Evolutionary conservation across 164 flowering plant species (phyloP).

Genomic region (Tetracentron sinense): DNA sequence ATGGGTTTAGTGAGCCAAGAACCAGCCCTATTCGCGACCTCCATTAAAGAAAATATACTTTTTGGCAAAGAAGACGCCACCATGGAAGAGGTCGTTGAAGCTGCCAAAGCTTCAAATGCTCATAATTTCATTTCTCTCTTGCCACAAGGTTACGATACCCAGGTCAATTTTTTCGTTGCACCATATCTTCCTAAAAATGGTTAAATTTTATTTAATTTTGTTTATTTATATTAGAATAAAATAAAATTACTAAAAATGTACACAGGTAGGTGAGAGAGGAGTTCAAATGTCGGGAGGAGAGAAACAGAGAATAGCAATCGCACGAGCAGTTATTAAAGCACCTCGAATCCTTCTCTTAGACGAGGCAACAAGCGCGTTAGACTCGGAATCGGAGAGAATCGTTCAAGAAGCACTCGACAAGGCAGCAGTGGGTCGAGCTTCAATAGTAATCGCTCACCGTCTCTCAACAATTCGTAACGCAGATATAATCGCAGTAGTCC

Average conservation of each 20-base stretch:
- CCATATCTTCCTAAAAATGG: too few relatives aligned
- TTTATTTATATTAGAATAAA: too few relatives aligned
- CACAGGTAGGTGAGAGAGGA: conserved; percentile 80
- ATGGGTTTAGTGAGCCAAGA: conserved; percentile 97
- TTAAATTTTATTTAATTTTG: not conserved
- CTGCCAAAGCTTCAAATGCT: conserved; percentile 83
- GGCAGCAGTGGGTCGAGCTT: conserved; percentile 66
- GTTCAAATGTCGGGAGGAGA: conserved; percentile 91
- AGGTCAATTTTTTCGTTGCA: conserved; percentile 54
- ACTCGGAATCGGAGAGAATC: conserved; percentile 74
- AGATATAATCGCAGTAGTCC: conserved; percentile 70
- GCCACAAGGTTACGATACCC: conserved; percentile 83
- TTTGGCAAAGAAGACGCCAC: conserved; percentile 82
- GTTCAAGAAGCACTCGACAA: conserved; percentile 80
- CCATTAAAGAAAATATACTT: conserved; percentile 74
- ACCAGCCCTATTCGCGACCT: conserved; percentile 79
- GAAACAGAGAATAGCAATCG: conserved; percentile 89
- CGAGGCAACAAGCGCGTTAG: conserved; percentile 86
- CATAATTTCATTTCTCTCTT: conserved; percentile 68
- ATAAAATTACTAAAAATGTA: not conserved
- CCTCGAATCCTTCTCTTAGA: conserved; percentile 74
- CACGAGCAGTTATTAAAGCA: conserved; percentile 65
- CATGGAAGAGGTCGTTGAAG: conserved; percentile 59
- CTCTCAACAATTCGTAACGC: conserved; percentile 76
- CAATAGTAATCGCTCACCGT: conserved; percentile 86